A percentile compares a stretch with the other conserved stretches of the same genome.
Conservation (phyloP, 1,284 basidiomycete species). For the Vanrija sp. region DNA sequence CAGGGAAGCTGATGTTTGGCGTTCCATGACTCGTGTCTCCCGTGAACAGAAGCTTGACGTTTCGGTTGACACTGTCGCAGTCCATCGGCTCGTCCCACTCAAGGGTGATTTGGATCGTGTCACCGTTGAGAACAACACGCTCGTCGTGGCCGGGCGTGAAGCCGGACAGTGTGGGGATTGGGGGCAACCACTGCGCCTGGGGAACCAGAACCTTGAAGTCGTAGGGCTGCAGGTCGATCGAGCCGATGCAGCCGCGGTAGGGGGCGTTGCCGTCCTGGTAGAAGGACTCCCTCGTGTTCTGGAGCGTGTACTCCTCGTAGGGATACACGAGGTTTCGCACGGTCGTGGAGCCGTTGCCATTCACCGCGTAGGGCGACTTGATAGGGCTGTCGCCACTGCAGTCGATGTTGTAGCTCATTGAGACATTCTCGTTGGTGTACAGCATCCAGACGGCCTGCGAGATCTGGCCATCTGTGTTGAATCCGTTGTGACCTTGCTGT, state of each 20-base stretch:
- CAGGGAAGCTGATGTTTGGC: constrained; percentile 52
- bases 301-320: constrained; percentile 68
- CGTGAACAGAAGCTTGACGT: background rate
- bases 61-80: constrained; percentile 60
- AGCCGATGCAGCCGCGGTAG: constrained; percentile 66
- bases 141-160: constrained; percentile 81
- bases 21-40: background rate
- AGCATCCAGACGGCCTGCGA: constrained; percentile 69
- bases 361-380: constrained; percentile 60
- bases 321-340: constrained; percentile 76
- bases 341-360: constrained; percentile 51
- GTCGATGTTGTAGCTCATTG: constrained; percentile 60
- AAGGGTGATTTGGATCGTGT: constrained; percentile 62
- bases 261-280: constrained; percentile 61
- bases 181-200: constrained; percentile 59
- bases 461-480: constrained; percentile 49
- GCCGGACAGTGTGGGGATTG: constrained; percentile 67
- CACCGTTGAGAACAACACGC: constrained; percentile 58
- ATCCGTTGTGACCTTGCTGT: constrained; percentile 51
- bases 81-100: constrained; percentile 75
- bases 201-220: constrained; percentile 80
- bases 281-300: constrained; percentile 62
- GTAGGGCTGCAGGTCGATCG: constrained; percentile 65
- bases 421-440: constrained; percentile 76
- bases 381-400: constrained; percentile 65